phyloP scores from a whole-genome alignment of 108 stramenopile species.

The Skeletonema menzelii region DNA sequence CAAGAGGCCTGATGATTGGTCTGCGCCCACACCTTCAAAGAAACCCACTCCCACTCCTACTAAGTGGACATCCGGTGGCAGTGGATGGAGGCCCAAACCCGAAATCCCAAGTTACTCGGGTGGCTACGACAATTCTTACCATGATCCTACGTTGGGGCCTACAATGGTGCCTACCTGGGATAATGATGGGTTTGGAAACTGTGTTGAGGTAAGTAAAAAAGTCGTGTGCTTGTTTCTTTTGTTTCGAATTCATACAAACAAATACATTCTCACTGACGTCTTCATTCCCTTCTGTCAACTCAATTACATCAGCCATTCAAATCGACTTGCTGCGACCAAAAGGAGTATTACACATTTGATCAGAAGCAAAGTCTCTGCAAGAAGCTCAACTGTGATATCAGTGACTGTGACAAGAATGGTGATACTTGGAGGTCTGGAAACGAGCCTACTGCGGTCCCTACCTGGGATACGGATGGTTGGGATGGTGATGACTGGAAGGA shows the following conservation, averaged over 20 bases:
- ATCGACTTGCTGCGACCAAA: not conserved
- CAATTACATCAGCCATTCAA: not conserved
- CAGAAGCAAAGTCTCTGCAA: not conserved
- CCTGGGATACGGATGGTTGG: not conserved
- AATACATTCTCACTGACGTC: not conserved
- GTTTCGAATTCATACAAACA: not conserved
- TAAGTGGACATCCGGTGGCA: not conserved
- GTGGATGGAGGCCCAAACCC: not conserved
- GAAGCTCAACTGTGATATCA: not conserved
- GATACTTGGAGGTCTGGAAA: not conserved
- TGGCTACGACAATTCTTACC: not conserved
- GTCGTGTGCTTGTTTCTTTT: not conserved
- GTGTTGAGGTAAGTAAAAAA: not conserved
- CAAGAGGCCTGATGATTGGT: no score
- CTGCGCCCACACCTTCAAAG: not conserved
- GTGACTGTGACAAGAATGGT: not conserved
- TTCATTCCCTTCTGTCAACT: not conserved
- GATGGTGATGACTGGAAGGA: not conserved
- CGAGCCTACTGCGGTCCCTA: not conserved
- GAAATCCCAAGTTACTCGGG: not conserved
- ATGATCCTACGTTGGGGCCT: not conserved
- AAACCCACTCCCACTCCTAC: no score
- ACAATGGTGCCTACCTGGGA: not conserved
- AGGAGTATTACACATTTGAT: not conserved
- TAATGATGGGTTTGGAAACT: not conserved